These are phyloP conservation scores for Themeda triandra DNA, from an alignment of 176 grass and related monocot species.

Conservation along the genomic window DNA sequence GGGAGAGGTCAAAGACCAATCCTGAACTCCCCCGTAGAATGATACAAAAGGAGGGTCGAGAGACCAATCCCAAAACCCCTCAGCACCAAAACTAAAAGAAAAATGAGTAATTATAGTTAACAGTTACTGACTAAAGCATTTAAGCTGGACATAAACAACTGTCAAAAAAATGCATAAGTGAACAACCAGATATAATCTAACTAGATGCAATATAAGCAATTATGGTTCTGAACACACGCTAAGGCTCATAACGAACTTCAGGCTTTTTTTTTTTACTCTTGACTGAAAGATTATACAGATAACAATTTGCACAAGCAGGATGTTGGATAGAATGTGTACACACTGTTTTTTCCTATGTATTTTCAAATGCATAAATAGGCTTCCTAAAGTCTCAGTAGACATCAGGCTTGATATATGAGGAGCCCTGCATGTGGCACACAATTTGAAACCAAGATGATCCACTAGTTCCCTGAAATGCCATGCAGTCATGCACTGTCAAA, in stretches of 20 bases:
- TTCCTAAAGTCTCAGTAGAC: constrained; percentile 27
- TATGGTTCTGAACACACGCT: neutral
- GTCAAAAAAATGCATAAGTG: neutral
- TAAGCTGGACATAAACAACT: constrained; percentile 18
- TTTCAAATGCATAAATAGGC: constrained; percentile 25
- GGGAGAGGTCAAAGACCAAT: no score
- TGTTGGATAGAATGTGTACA: constrained; percentile 24
- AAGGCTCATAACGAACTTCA: neutral
- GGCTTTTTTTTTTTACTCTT: constrained; percentile 2
- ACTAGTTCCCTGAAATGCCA: neutral
- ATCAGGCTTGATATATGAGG: neutral
- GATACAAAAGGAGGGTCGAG: no score
- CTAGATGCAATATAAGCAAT: neutral
- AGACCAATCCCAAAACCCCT: no score
- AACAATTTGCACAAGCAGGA: constrained; percentile 9
- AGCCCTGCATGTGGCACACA: constrained; percentile 5
- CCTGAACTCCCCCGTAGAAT: no score
- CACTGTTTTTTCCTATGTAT: neutral
- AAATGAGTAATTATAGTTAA: neutral
- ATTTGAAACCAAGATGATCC: neutral
- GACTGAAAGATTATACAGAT: constrained; percentile 22
- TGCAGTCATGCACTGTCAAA: constrained; percentile 2
- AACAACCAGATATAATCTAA: neutral
- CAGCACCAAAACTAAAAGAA: no score
- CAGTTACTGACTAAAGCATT: constrained; percentile 13